A percentile compares a stretch with the other conserved stretches of the same genome.
These are phyloP conservation scores for Aegilops bicornis DNA, from an alignment of 176 grass and related monocot species.

Conservation along the genomic window DNA sequence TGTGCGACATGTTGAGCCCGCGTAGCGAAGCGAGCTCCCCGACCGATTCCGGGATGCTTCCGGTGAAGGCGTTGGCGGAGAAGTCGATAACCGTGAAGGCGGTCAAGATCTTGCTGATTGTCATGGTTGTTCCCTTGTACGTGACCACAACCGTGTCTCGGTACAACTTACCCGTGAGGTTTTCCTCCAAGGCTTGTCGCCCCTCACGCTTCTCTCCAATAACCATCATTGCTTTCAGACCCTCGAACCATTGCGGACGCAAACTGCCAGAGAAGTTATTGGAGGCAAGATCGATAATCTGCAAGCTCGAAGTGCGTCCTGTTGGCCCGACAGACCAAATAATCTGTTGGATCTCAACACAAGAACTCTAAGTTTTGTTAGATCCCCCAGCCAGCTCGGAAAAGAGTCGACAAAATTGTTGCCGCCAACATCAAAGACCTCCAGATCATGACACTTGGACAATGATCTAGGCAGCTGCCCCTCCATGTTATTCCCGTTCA, in stretches of 20 bases:
- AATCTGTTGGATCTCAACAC: constrained; percentile 38
- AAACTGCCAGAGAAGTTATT: constrained; percentile 47
- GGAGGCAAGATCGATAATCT: constrained; percentile 41
- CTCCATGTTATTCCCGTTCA: constrained; percentile 28
- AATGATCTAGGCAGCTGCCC: constrained; percentile 26
- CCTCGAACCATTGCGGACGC: constrained; percentile 15
- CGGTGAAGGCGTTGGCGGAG: constrained; percentile 26
- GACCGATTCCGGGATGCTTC: constrained; percentile 39
- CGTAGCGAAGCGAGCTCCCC: constrained; percentile 31
- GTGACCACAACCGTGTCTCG: constrained; percentile 21
- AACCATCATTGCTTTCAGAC: constrained; percentile 25
- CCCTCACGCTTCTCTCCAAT: background rate
- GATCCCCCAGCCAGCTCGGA: constrained; percentile 13
- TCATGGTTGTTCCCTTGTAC: background rate
- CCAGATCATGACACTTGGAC: constrained; percentile 5
- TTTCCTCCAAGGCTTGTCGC: constrained; percentile 33
- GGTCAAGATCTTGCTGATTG: background rate
- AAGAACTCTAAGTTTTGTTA: constrained; percentile 32
- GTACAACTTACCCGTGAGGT: constrained; percentile 41
- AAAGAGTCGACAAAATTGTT: constrained; percentile 28
- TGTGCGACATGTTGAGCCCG: constrained; percentile 55
- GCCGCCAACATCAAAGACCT: constrained; percentile 32
- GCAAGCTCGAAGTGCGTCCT: constrained; percentile 1
- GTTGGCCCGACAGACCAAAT: constrained; percentile 7
- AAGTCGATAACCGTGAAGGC: constrained; percentile 29